These are phyloP conservation scores for Mycena galopus DNA, from an alignment of 768 basidiomycete genomes.

Conservation along the genomic window DNA sequence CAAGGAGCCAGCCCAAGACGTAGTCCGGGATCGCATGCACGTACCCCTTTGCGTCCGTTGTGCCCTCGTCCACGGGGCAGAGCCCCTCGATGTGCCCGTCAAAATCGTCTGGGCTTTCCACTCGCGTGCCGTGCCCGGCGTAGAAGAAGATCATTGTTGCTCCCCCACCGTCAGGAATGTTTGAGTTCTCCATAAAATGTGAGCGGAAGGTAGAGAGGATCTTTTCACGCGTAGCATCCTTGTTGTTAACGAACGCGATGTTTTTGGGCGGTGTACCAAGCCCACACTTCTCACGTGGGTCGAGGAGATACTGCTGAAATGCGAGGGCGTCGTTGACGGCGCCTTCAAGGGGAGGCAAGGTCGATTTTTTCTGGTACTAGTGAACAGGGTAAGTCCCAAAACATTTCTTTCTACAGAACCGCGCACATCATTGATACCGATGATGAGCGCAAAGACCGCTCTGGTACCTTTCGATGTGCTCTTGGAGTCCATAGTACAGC, in stretches of 20 bases:
- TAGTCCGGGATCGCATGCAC: constrained; percentile 13
- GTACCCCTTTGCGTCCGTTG: background rate
- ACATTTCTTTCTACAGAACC: background rate
- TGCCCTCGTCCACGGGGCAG: constrained; percentile 13
- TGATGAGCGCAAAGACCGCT: constrained; percentile 7
- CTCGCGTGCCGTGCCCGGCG: constrained; percentile 2
- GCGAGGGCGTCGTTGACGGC: constrained; percentile 2
- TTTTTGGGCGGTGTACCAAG: background rate
- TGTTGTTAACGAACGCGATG: background rate
- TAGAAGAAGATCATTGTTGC: background rate
- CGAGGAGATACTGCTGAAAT: background rate
- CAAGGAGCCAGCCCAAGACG: background rate
- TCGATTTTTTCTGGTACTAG: constrained; percentile 6
- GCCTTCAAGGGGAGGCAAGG: background rate
- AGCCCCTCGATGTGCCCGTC: background rate
- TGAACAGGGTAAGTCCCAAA: constrained; percentile 1
- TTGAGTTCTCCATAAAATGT: background rate
- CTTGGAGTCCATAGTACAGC: too few relatives aligned
- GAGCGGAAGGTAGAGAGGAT: constrained; percentile 1
- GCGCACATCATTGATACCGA: constrained; percentile 2
- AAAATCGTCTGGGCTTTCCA: background rate
- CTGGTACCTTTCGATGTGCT: too few relatives aligned
- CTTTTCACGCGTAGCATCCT: constrained; percentile 1
- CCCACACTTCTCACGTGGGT: background rate
- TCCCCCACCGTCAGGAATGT: constrained; percentile 4